Percentiles rank a stretch among this genome's conserved stretches.
These are phyloP conservation scores for Lentinus tigrinus DNA, from an alignment of 768 basidiomycete genomes.

Conservation along the genomic window DNA sequence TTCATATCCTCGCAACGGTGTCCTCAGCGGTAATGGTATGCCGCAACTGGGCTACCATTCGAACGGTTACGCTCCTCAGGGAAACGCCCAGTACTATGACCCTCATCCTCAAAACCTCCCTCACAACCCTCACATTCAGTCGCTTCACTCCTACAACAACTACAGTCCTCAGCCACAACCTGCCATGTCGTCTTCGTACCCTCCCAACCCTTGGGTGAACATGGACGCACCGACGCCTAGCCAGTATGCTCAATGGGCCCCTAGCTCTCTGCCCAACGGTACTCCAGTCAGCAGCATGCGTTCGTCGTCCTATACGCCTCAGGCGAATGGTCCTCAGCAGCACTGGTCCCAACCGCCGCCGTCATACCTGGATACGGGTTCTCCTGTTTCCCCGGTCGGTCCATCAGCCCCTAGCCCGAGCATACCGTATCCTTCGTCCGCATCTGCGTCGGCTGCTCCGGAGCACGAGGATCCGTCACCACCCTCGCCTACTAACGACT, in stretches of 20 bases:
- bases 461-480: constrained; percentile 22
- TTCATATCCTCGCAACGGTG: constrained; percentile 37
- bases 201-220: constrained; percentile 13
- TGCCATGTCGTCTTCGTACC: constrained; percentile 16
- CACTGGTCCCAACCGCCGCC: constrained; percentile 46
- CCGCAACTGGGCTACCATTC: constrained; percentile 24
- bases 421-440: neutral
- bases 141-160: constrained; percentile 22
- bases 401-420: constrained; percentile 23
- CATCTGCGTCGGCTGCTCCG: constrained; percentile 5
- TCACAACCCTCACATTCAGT: constrained; percentile 15
- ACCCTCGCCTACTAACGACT: constrained; percentile 27
- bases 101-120: constrained; percentile 29
- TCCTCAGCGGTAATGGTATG: constrained; percentile 17
- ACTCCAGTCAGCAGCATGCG: constrained; percentile 28
- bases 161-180: constrained; percentile 16
- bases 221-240: constrained; percentile 8
- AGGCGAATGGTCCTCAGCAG: constrained; percentile 32
- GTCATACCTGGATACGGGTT: constrained; percentile 33
- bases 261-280: constrained; percentile 16
- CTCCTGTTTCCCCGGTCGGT: constrained; percentile 22
- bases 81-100: constrained; percentile 28
- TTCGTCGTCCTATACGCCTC: constrained; percentile 26
- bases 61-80: constrained; percentile 24
- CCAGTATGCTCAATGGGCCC: constrained; percentile 15